Base-by-base conservation (phyloP, 2,329 filamentous ascomycete genomes). In the Endothia cerciana region DNA sequence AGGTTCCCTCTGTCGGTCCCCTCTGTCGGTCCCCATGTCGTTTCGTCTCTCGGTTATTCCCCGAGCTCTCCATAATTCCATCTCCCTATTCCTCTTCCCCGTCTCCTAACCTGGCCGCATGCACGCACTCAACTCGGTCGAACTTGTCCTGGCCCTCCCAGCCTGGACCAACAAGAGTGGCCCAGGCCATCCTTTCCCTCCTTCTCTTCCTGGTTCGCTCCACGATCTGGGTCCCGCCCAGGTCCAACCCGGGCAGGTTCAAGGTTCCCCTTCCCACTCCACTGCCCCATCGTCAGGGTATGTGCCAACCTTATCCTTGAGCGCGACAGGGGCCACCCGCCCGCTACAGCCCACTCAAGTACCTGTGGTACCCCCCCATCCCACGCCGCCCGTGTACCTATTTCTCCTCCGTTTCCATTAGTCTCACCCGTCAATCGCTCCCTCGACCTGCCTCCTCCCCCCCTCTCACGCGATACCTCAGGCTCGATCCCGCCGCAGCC, bases 391-490 rank as follows among this genome's bases (percentile, higher is more conserved):
- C 51, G 53, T 62, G 64, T 65, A 65, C 68, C 68, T 68, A 56
- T 67, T 10, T 62, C 66, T 67, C 65, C 65, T 67, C 65, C 62
- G 47, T 60, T 63, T 60, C 49, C 53, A 51, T 61, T 62, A 43
- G 60, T 63, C 58, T 57, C 55, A 56, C 59, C 56, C 53, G 41
- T 62, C 62, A 33, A 47, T 33, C 43, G 28, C 28, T 65, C 56
- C 51, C 40, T 63, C 63, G 61, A 47, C 41, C 57, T 62, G 38
- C 55, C 15, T 56, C 59, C 67, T 53, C 62, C 43, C 65, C 59
- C 67, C 58, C 66, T 62, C 64, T 60, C 60, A 36, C n/a, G n/a
- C 40, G 8, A 59, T 22, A 19, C 38, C 57, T 10, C 55, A 58
- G 5, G 4, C 30, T 3, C 10, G 19, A 2, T 11, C 36, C 41